Conservation (phyloP, 192 early-diverging fungal species). For the Bifiguratus adelaidae region DNA sequence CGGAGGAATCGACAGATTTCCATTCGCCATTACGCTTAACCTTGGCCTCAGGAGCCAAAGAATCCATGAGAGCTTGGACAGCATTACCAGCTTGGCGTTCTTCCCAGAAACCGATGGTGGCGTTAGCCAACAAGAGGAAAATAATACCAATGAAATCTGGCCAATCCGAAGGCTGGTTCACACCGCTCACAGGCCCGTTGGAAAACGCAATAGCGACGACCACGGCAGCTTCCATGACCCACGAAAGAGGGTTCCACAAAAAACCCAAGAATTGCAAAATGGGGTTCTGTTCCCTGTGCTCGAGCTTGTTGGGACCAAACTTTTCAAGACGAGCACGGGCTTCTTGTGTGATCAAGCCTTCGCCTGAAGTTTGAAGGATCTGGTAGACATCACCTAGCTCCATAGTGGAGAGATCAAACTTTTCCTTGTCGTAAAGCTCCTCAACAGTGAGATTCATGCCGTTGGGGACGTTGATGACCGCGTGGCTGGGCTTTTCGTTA, state of each 20-base stretch:
- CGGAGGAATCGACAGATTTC: constrained; percentile 60
- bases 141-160: constrained; percentile 78
- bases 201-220: constrained; percentile 69
- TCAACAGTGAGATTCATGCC: constrained; percentile 47
- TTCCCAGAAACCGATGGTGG: constrained; percentile 81
- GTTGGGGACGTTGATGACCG: constrained; percentile 39
- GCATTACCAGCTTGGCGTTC: constrained; percentile 87
- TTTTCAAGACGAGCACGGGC: constrained; percentile 49
- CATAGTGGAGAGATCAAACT: constrained; percentile 70
- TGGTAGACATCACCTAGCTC: constrained; percentile 60
- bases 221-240: constrained; percentile 83
- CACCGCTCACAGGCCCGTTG: no score
- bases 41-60: constrained; percentile 79
- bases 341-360: constrained; percentile 51
- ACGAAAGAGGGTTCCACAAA: constrained; percentile 75
- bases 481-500: constrained; percentile 1
- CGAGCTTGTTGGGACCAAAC: constrained; percentile 62
- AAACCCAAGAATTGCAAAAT: constrained; percentile 79
- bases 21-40: constrained; percentile 80
- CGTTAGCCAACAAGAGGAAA: constrained; percentile 71
- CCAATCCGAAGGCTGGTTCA: constrained; percentile 64
- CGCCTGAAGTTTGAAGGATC: constrained; percentile 49
- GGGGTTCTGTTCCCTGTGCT: constrained; percentile 72
- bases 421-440: constrained; percentile 72
- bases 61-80: constrained; percentile 90